Evolutionary conservation across 345 rosid genomes (phyloP), one percentile per base, ranked within the genome.

Genomic region (Linum lewisii): DNA sequence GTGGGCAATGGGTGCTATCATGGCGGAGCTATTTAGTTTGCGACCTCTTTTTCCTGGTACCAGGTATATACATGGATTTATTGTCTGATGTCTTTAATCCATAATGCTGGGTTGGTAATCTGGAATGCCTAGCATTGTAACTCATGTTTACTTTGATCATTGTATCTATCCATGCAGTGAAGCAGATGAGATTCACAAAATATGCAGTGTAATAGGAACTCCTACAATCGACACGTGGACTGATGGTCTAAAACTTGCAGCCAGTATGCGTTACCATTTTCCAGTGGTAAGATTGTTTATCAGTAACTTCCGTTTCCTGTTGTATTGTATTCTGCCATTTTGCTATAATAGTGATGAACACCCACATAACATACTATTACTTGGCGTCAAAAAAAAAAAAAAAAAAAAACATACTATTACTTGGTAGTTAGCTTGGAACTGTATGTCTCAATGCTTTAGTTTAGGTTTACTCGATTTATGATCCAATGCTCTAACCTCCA

Each of bases 1-100:
- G 95, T 93, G 97, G 97, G 95, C 95, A 3, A 86, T 93, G 95
- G 97, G 99, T 54, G 97, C 99, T 45, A 93, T 92, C 29, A 82
- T 92, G 85, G 94, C 98, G 19, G 98, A 92, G 69, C 57, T 92
- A 68, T 71, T 88, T 64, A 71, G 78, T 60, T 82, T 92, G 13
- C 85, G 80, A 57, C 98, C 98, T 47, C 93, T 92, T 59, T 88
- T 88, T 60, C 98, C 98, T 1, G 98, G 98, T 45, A 75, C 71
- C 64, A 89, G 91, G 98, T 88, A 69, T 54, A 9, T 10, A 42
- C 3, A 42, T 42, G 3, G 14, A 10, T 13, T 42, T 42, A 13
- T 42, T 9, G 47, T 10, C 18, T n/a, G n/a, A n/a, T n/a, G n/a
- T n/a, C n/a, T 42, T 7, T 10, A 15, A 42, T 42, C 18, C 18